phyloP scores from a whole-genome alignment of 768 basidiomycete genomes.

The Tricholoma sp. region DNA sequence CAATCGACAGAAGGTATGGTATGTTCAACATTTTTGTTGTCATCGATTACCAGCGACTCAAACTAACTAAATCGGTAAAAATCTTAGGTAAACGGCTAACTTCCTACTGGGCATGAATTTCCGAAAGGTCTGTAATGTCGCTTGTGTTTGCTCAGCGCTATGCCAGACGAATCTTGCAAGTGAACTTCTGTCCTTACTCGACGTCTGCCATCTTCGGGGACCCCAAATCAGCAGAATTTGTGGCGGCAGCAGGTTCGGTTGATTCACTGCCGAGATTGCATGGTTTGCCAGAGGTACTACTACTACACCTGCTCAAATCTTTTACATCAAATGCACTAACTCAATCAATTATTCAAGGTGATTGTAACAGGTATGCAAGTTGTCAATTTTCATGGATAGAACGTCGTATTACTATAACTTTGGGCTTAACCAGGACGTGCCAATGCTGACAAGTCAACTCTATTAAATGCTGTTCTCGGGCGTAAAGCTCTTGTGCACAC shows the following conservation, averaged over 20 bases:
- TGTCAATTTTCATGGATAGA: not conserved
- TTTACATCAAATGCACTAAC: too few relatives aligned
- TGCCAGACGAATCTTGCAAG: constrained; percentile 1
- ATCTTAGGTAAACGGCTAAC: too few relatives aligned
- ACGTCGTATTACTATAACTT: too few relatives aligned
- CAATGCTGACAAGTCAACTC: constrained; percentile 71
- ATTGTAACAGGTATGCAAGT: constrained; percentile 35
- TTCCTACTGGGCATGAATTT: too few relatives aligned
- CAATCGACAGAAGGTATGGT: too few relatives aligned
- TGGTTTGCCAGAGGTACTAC: constrained; percentile 42
- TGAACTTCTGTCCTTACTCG: not conserved
- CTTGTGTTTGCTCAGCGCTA: constrained; percentile 2
- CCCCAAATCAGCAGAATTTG: constrained; percentile 30
- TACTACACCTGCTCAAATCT: too few relatives aligned
- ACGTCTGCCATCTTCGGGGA: constrained; percentile 24
- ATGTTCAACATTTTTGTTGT: too few relatives aligned
- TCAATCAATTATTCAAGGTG: constrained; percentile 23
- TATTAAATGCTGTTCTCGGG: constrained; percentile 65
- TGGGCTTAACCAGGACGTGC: constrained; percentile 64
- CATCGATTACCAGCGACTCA: too few relatives aligned
- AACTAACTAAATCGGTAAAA: too few relatives aligned
- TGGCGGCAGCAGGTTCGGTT: constrained; percentile 33
- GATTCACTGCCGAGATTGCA: constrained; percentile 34
- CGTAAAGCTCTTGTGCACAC: constrained; percentile 52
- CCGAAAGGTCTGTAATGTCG: too few relatives aligned